A percentile compares a stretch with the other conserved stretches of the same genome.
Conservation (phyloP, 1,139 yeast genomes). For the Suhomyces maxii region DNA sequence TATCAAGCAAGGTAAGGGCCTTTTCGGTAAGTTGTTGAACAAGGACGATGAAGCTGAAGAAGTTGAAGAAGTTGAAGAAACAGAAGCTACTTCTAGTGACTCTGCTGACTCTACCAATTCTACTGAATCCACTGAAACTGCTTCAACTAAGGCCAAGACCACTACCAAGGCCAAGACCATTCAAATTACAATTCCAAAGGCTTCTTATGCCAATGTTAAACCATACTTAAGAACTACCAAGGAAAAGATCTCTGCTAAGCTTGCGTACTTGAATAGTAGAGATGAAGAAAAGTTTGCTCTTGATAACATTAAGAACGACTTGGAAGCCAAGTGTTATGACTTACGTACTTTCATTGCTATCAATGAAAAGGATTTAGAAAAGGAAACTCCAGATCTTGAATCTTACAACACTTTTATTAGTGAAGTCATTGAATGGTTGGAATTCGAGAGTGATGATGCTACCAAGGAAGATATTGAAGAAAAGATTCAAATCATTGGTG, state of each 20-base stretch:
- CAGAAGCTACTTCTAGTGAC: conserved; percentile 6
- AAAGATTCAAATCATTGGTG: conserved; percentile 23
- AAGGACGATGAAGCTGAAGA: conserved; percentile 19
- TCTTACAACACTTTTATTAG: conserved; percentile 30
- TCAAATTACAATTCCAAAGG: conserved; percentile 26
- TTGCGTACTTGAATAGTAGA: conserved; percentile 35
- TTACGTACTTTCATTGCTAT: conserved; percentile 55
- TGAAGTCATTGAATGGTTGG: conserved; percentile 75
- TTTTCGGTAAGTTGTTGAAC: conserved; percentile 30
- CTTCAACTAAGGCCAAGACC: conserved; percentile 18
- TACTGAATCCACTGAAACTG: conserved; percentile 1
- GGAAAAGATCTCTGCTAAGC: conserved; percentile 26
- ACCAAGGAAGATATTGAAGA: conserved; percentile 38
- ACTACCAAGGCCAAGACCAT: conserved; percentile 15
- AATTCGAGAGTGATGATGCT: conserved; percentile 66
- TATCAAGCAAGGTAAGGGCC: conserved; percentile 22
- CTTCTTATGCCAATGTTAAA: conserved; percentile 39
- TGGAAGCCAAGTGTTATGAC: conserved; percentile 60
- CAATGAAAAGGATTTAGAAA: conserved; percentile 40
- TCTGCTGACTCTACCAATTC: conserved; percentile 20
- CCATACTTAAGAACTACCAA: conserved; percentile 49
- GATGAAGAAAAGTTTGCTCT: conserved; percentile 50
- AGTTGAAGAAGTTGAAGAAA: conserved; percentile 17
- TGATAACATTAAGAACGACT: conserved; percentile 51
- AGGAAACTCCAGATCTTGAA: conserved; percentile 34